A percentile compares a stretch with the other conserved stretches of the same genome.
These are phyloP conservation scores for Stemphylium lycopersici DNA, from an alignment of 2,329 filamentous ascomycete species.

Conservation along the genomic window DNA sequence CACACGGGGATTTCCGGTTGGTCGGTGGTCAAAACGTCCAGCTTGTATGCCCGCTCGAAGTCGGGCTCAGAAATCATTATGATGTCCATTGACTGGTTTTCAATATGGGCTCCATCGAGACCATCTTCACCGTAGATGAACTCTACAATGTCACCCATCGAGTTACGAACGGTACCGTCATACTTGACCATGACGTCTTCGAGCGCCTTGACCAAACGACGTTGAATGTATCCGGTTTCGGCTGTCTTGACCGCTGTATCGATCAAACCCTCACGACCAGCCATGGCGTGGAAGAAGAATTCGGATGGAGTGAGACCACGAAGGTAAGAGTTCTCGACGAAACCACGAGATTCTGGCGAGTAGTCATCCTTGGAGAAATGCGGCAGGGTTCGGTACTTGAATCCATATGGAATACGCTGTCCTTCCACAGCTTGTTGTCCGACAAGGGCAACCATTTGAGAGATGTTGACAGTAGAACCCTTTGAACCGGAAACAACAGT, in stretches of 20 bases:
- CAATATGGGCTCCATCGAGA: slow-evolving; percentile 89
- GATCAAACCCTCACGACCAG: slow-evolving; percentile 98
- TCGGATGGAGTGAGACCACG: slow-evolving; percentile 93
- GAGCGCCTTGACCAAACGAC: slow-evolving; percentile 95
- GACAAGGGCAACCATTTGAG: slow-evolving; percentile 97
- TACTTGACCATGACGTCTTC: slow-evolving; percentile 98
- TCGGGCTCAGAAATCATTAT: slow-evolving; percentile 78
- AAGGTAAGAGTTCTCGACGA: slow-evolving; percentile 98
- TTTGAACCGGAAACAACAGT: slow-evolving; percentile 98
- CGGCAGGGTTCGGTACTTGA: slow-evolving; percentile 95
- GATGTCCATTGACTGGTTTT: slow-evolving; percentile 88
- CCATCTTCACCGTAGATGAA: slow-evolving; percentile 98
- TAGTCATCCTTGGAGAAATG: slow-evolving; percentile 99
- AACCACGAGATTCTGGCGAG: slow-evolving; percentile 93
- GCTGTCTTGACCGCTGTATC: slow-evolving; percentile 99
- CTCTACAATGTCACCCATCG: slow-evolving; percentile 92
- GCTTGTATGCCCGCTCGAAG: slow-evolving; percentile 80
- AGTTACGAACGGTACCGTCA: slow-evolving; percentile 96
- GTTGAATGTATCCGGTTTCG: slow-evolving; percentile 98
- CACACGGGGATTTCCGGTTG: slow-evolving; percentile 68
- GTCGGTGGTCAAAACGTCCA: slow-evolving; percentile 84
- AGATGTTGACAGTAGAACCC: slow-evolving; percentile 98
- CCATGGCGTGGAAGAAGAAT: slow-evolving; percentile 99
- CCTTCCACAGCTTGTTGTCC: slow-evolving; percentile 98
- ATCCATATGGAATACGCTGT: slow-evolving; percentile 98